Base-by-base conservation (phyloP, 495 filamentous ascomycete species). In the Aspergillus baeticus region DNA sequence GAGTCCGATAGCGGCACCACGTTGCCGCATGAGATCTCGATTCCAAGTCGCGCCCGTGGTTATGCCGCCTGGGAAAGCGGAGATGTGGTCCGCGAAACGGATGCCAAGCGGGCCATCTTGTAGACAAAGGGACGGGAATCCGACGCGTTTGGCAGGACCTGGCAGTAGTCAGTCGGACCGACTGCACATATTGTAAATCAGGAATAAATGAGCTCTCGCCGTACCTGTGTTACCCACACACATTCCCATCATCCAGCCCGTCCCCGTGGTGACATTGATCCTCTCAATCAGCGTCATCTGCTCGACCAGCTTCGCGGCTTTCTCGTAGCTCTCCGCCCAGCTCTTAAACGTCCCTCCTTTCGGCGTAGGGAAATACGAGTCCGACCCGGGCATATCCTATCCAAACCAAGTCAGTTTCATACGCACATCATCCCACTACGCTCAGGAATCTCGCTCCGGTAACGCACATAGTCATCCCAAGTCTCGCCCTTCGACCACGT, bases 211-310 rank as follows among this genome's bases (percentile, higher is more conserved):
- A 13, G 31, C 26, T 48, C 14, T 29, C 62, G 20, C 59, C 62
- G 20, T 58, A 77, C 76, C 76, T 6, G 91, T 96, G 69, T 96
- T 96, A 15, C 93, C 94, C 5, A 98, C 91, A 52, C 92, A 94
- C 44, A 91, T 77, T 0, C 87, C 91, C 87, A 93, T 93, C 67
- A 81, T 75, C 93, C 92, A 97, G 7, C 94, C 93, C 0, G 85
- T 92, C 0, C 93, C 93, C 0, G 92, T 96, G 0, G 94, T 97
- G 60, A 97, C 78, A 69, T 97, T 97, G 51, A 98, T 89, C 69
- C 97, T 98, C 66, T 96, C 93, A 23, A 87, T 76, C 35, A 98
- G 71, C 10, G 83, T 90, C 93, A 98, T 96, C 66, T 81, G 79
- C 49, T 74, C 67, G 0, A 97, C 94, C 74, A 98, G 68, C 54